A percentile compares a stretch with the other conserved stretches of the same genome.
Conservation (phyloP, 257 asterid species). For the Gardenia jasminoides region DNA sequence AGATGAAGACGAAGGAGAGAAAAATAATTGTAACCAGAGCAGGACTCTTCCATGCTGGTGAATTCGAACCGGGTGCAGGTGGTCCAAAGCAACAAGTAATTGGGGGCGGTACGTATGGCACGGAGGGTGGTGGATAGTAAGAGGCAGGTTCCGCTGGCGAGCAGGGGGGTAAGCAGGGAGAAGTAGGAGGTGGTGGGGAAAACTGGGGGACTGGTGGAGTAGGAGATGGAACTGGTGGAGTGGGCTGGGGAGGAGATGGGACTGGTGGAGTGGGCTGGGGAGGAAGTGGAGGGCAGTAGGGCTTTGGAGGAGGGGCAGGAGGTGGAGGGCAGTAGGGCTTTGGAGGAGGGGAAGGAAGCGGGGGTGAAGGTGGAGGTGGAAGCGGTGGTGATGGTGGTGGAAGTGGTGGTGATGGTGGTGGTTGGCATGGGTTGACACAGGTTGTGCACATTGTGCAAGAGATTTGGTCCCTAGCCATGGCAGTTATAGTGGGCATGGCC, state of each 20-base stretch:
- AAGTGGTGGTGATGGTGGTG: constrained; percentile 52
- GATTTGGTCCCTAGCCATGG: constrained; percentile 49
- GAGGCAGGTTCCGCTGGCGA: constrained; percentile 12
- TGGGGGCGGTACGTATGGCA: too few relatives aligned
- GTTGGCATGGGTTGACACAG: constrained; percentile 76
- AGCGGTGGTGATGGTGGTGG: constrained; percentile 44
- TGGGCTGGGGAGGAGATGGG: constrained; percentile 22
- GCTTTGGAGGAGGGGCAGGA: constrained; percentile 34
- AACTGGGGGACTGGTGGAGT: constrained; percentile 26
- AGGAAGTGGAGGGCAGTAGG: constrained; percentile 35
- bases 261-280: constrained; percentile 26
- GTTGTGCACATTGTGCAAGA: constrained; percentile 69
- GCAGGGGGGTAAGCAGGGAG: constrained; percentile 36
- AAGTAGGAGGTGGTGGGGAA: constrained; percentile 2
- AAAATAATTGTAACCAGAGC: constrained; percentile 10
- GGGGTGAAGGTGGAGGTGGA: constrained; percentile 26
- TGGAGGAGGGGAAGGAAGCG: constrained; percentile 30
- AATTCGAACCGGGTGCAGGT: constrained; percentile 37
- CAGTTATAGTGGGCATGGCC: constrained; percentile 43
- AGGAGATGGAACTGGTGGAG: constrained; percentile 46
- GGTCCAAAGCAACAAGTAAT: too few relatives aligned
- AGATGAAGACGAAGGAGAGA: constrained; percentile 10
- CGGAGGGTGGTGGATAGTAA: constrained; percentile 45
- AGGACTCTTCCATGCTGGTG: constrained; percentile 23
- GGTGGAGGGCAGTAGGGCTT: constrained; percentile 44